Percentiles rank a stretch among this genome's conserved stretches.
phyloP scores from a whole-genome alignment of 2,329 filamentous ascomycete genomes.

The Exophiala oligosperma region DNA sequence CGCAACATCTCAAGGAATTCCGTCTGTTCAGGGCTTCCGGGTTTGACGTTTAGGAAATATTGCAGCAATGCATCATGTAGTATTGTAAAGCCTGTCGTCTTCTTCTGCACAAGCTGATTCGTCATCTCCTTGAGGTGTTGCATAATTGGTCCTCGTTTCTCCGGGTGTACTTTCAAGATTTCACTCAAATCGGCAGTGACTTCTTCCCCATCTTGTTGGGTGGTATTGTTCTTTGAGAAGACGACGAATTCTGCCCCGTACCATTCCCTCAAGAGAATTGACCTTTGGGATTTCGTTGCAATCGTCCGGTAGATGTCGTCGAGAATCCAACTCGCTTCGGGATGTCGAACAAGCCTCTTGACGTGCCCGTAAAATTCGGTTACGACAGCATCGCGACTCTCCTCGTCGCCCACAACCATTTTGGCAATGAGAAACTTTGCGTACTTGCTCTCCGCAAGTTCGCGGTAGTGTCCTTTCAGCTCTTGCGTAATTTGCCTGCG shows the following conservation, averaged over 20 bases:
- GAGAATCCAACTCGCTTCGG: conserved; percentile 95
- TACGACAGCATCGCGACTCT: conserved; percentile 84
- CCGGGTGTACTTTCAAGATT: conserved; percentile 75
- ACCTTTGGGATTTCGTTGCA: conserved; percentile 83
- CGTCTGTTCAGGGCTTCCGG: conserved; percentile 75
- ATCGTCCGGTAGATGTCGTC: conserved; percentile 94
- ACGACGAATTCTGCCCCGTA: conserved; percentile 92
- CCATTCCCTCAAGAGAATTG: conserved; percentile 85
- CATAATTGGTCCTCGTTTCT: conserved; percentile 86
- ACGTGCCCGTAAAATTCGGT: conserved; percentile 95
- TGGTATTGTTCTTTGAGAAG: conserved; percentile 60
- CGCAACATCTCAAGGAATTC: conserved; percentile 91
- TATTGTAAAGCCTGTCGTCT: conserved; percentile 94
- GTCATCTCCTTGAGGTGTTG: conserved; percentile 81
- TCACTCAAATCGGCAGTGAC: conserved; percentile 65
- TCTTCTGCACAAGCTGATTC: conserved; percentile 93
- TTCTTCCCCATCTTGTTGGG: conserved; percentile 4
- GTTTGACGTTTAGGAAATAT: conserved; percentile 80
- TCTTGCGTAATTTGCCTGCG: conserved; percentile 83
- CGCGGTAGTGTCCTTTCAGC: conserved; percentile 78
- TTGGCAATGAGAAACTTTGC: conserved; percentile 98
- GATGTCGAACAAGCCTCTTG: conserved; percentile 89
- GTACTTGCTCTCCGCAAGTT: conserved; percentile 90
- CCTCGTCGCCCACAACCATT: conserved; percentile 88
- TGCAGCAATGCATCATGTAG: conserved; percentile 98